A percentile compares a stretch with the other conserved stretches of the same genome.
phyloP scores from a whole-genome alignment of 2,329 filamentous ascomycete species.

The Parascedosporium putredinis region DNA sequence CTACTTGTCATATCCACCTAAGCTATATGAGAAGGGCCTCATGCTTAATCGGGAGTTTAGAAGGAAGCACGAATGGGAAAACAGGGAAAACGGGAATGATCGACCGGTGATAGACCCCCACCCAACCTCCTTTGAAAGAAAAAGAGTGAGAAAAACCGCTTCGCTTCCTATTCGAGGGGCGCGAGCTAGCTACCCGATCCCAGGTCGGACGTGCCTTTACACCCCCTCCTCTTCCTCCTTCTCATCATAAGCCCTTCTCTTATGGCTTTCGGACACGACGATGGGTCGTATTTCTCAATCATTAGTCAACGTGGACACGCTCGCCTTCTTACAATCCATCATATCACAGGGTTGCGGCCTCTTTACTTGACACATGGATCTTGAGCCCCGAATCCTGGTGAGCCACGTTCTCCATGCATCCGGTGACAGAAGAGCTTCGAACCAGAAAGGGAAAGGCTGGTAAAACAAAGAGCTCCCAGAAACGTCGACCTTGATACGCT shows the following conservation, averaged over 20 bases:
- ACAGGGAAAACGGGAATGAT: neutral
- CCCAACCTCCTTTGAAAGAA: neutral
- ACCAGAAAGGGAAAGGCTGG: neutral
- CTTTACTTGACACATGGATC: conserved; percentile 2
- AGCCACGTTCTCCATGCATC: neutral
- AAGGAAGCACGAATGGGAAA: neutral
- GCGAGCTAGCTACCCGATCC: neutral
- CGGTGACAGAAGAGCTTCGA: neutral
- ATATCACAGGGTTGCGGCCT: neutral
- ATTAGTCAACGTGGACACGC: neutral
- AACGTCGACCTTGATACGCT: neutral
- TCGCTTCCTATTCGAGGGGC: neutral
- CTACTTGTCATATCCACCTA: no score
- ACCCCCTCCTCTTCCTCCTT: neutral
- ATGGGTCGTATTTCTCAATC: neutral
- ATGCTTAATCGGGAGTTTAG: neutral
- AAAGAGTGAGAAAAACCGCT: no score
- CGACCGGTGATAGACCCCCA: neutral
- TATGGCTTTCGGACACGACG: no score
- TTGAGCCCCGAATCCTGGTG: neutral
- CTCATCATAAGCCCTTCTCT: no score
- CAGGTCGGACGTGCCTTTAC: neutral
- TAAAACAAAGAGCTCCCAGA: no score
- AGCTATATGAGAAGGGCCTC: neutral
- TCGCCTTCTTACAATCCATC: neutral